phyloP scores from a whole-genome alignment of 176 grass and related monocot genomes.

The Cocos nucifera region DNA sequence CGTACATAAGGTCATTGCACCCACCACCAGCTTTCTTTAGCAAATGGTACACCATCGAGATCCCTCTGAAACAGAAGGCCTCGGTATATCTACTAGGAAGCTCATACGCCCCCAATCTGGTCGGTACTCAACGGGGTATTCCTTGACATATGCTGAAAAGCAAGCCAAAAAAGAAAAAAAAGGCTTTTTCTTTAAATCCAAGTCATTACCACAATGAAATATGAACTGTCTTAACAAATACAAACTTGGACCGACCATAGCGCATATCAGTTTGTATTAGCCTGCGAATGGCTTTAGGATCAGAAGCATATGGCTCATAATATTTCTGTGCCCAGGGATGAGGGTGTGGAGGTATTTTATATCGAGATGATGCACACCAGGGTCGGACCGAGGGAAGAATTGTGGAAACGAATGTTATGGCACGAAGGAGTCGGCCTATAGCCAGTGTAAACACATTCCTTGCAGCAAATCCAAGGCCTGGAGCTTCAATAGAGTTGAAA shows the following conservation, averaged over 20 bases:
- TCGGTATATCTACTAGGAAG: slow-evolving; percentile 74
- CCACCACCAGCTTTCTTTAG: slow-evolving; percentile 59
- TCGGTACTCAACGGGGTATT: slow-evolving; percentile 50
- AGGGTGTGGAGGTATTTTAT: slow-evolving; percentile 57
- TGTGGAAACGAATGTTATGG: slow-evolving; percentile 68
- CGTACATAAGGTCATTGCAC: slow-evolving; percentile 76
- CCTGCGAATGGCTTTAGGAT: slow-evolving; percentile 52
- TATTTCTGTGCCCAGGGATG: slow-evolving; percentile 93
- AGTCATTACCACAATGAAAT: no score
- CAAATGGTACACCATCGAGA: slow-evolving; percentile 26
- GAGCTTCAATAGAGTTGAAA: slow-evolving; percentile 76
- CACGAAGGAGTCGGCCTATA: slow-evolving; percentile 61
- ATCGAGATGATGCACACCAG: slow-evolving; percentile 65
- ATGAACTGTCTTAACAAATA: no score
- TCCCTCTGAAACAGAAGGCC: slow-evolving; percentile 67
- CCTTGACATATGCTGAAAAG: not conserved
- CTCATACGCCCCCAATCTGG: slow-evolving; percentile 70
- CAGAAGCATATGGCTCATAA: slow-evolving; percentile 76
- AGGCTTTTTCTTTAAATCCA: no score
- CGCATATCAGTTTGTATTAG: slow-evolving; percentile 55
- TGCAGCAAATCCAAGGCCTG: slow-evolving; percentile 69
- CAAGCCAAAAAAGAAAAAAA: no score
- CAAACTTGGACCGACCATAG: slow-evolving; percentile 46
- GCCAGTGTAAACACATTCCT: slow-evolving; percentile 93
- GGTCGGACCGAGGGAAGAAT: slow-evolving; percentile 79